Conservation (phyloP, 345 rosid species). For the Turritis glabra region DNA sequence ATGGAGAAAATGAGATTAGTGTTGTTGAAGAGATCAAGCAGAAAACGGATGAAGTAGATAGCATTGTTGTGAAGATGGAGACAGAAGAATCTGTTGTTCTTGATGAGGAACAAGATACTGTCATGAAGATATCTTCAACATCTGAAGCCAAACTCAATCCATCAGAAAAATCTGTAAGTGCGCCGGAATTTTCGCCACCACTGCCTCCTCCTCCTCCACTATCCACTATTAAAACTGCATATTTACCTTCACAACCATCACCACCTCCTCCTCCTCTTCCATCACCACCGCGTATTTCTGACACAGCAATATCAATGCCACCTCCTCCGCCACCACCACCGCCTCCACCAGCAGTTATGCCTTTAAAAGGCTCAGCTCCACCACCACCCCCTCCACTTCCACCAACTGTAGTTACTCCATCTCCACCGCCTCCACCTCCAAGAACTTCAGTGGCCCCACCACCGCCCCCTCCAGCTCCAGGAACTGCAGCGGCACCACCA, state of each 20-base stretch:
- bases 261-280: slow-evolving; percentile 25
- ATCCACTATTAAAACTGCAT: background rate
- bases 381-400: slow-evolving; percentile 35
- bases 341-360: background rate
- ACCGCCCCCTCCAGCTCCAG: slow-evolving; percentile 33
- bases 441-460: background rate
- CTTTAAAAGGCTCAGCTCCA: slow-evolving; percentile 8
- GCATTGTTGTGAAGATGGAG: slow-evolving; percentile 20
- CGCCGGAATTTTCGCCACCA: slow-evolving; percentile 6
- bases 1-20: slow-evolving; percentile 25
- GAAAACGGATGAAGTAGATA: slow-evolving; percentile 27
- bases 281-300: slow-evolving; percentile 8
- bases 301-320: background rate
- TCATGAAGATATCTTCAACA: slow-evolving; percentile 20
- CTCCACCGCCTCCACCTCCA: slow-evolving; percentile 40
- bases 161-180: background rate
- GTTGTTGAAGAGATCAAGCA: slow-evolving; percentile 31
- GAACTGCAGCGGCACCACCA: background rate
- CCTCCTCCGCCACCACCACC: slow-evolving; percentile 26
- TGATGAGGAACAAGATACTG: slow-evolving; percentile 21
- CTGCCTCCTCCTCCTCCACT: slow-evolving; percentile 19
- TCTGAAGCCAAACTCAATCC: slow-evolving; percentile 26
- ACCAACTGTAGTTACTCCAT: background rate
- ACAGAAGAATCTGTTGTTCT: slow-evolving; percentile 25
- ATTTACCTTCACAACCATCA: slow-evolving; percentile 9